Conservation (phyloP, 2,329 filamentous ascomycete species). For the Aspergillus costaricaensis region DNA sequence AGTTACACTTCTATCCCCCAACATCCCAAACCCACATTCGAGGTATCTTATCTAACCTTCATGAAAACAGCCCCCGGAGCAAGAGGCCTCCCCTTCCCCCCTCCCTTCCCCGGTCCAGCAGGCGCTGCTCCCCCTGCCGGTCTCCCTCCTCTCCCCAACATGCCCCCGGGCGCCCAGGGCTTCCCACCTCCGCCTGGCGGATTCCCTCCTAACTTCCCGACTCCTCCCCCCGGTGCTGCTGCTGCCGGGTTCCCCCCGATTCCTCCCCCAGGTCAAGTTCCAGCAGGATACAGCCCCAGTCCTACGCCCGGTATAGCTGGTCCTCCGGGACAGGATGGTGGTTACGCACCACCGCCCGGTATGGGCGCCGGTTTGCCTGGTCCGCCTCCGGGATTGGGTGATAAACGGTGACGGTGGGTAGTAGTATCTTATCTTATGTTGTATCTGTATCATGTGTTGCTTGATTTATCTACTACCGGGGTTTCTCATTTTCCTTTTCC, state of each 20-base stretch:
- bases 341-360: conserved; percentile 33
- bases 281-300: conserved; percentile 26
- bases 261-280: conserved; percentile 28
- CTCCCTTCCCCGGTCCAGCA: conserved; percentile 40
- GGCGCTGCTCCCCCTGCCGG: conserved; percentile 42
- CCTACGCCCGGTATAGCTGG: conserved; percentile 31
- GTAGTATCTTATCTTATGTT: not conserved
- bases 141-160: conserved; percentile 40
- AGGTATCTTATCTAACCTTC: not conserved
- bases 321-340: conserved; percentile 32
- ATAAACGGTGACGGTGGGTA: conserved; percentile 24
- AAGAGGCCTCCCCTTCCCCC: conserved; percentile 57
- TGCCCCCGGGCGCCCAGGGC: conserved; percentile 32
- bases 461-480: not conserved
- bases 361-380: conserved; percentile 24
- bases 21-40: not conserved
- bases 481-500: conserved; percentile 1
- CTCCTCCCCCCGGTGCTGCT: conserved; percentile 31
- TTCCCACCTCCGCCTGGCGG: conserved; percentile 29
- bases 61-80: conserved; percentile 54
- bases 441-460: conserved; percentile 5
- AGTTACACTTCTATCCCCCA: conserved; percentile 31
- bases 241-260: conserved; percentile 37
- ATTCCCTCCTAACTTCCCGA: conserved; percentile 49
- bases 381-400: conserved; percentile 32